Percentiles rank a stretch among this genome's conserved stretches.
These are phyloP conservation scores for Globisporangium abappressorium DNA, from an alignment of 352 stramenopile genomes.

Conservation along the genomic window DNA sequence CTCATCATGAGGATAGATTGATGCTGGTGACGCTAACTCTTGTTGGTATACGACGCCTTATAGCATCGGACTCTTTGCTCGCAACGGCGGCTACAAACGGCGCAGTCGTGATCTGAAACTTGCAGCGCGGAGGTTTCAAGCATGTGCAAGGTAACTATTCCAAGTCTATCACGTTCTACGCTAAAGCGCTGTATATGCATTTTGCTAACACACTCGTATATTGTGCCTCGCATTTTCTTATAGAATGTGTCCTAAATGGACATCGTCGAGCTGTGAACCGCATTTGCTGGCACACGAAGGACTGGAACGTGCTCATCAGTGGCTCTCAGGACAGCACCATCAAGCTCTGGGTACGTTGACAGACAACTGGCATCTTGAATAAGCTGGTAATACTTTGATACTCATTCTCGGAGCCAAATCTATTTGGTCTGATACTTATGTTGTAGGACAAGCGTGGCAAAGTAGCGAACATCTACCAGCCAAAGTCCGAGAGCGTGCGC, in stretches of 20 bases:
- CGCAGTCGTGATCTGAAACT: constrained; percentile 84
- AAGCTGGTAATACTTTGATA: background rate
- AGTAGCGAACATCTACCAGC: constrained; percentile 73
- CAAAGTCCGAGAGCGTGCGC: constrained; percentile 83
- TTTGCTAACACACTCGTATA: background rate
- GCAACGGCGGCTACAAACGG: constrained; percentile 85
- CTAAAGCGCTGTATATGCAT: background rate
- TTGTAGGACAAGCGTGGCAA: constrained; percentile 76
- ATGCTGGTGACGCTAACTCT: background rate
- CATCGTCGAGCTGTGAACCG: constrained; percentile 85
- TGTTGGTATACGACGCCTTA: background rate
- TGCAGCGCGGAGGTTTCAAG: constrained; percentile 86
- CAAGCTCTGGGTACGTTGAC: constrained; percentile 73
- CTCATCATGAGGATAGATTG: background rate
- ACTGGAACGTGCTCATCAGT: constrained; percentile 81
- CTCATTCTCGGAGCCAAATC: background rate
- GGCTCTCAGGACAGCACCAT: constrained; percentile 85
- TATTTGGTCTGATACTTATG: background rate
- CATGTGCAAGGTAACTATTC: constrained; percentile 69
- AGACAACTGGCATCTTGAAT: background rate
- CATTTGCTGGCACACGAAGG: constrained; percentile 85
- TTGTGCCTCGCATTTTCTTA: background rate
- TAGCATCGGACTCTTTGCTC: constrained; percentile 81
- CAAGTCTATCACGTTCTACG: background rate
- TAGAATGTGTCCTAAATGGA: constrained; percentile 76